Percentiles rank a stretch among this genome's conserved stretches.
These are phyloP conservation scores for Phytophthora tubulina DNA, from an alignment of 352 stramenopile species.

Conservation along the genomic window DNA sequence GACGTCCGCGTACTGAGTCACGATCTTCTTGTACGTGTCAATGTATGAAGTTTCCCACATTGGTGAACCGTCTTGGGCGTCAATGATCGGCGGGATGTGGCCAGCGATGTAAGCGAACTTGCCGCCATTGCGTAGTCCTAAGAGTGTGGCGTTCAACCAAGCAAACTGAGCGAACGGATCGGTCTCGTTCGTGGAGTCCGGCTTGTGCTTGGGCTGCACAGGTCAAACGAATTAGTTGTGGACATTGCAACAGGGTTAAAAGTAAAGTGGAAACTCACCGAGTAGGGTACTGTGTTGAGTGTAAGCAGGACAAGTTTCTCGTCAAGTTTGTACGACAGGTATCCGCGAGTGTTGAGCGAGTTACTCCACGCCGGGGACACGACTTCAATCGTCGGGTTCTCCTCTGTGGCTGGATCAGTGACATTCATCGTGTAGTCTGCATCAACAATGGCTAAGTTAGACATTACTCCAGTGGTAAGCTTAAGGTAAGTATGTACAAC, in stretches of 20 bases:
- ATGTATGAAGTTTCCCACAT: constrained; percentile 92
- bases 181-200: constrained; percentile 61
- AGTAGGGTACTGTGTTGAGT: constrained; percentile 85
- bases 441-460: constrained; percentile 9
- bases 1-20: constrained; percentile 65
- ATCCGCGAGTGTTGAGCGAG: constrained; percentile 63
- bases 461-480: too few species aligned
- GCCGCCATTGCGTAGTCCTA: constrained; percentile 40
- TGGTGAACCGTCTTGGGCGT: constrained; percentile 84
- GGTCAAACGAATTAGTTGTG: background rate
- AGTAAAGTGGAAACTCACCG: constrained; percentile 39
- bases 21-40: constrained; percentile 76
- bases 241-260: background rate
- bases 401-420: constrained; percentile 51
- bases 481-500: background rate
- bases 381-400: constrained; percentile 64
- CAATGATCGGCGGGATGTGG: constrained; percentile 92
- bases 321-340: constrained; percentile 65
- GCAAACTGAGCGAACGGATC: constrained; percentile 92
- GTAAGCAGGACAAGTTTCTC: constrained; percentile 70
- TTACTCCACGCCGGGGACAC: constrained; percentile 61
- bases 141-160: constrained; percentile 84
- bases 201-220: constrained; percentile 66
- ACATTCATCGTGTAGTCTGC: constrained; percentile 77
- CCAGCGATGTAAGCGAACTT: constrained; percentile 86